These are phyloP conservation scores for Microstroma glucosiphilum DNA, from an alignment of 1,284 basidiomycete species.

Conservation along the genomic window DNA sequence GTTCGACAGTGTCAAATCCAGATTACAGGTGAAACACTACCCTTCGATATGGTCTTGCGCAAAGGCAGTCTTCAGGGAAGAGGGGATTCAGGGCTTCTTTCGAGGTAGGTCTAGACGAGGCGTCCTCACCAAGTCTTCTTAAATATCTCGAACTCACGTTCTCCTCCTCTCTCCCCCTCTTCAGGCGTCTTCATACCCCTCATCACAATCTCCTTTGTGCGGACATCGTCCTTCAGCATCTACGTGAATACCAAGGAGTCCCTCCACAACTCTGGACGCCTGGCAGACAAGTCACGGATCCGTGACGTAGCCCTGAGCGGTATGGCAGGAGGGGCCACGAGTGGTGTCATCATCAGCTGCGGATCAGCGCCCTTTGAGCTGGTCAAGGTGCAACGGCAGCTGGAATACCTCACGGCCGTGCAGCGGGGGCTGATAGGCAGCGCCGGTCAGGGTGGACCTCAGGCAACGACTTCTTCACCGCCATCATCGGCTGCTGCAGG, in stretches of 20 bases:
- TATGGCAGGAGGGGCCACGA: constrained; percentile 63
- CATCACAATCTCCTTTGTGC: constrained; percentile 91
- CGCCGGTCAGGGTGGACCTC: not conserved
- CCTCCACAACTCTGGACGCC: constrained; percentile 54
- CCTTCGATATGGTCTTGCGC: constrained; percentile 44
- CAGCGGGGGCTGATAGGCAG: constrained; percentile 60
- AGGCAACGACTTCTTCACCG: not conserved
- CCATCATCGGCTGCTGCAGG: not conserved
- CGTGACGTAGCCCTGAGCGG: constrained; percentile 38
- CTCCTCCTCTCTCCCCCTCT: not conserved
- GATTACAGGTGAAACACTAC: constrained; percentile 48
- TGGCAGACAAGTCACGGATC: constrained; percentile 18
- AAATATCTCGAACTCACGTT: too few relatives aligned
- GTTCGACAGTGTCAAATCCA: constrained; percentile 46
- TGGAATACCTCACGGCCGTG: constrained; percentile 86
- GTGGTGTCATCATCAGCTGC: constrained; percentile 67
- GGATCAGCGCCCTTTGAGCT: constrained; percentile 70
- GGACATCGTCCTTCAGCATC: constrained; percentile 85
- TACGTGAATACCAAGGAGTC: constrained; percentile 81
- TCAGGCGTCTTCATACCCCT: constrained; percentile 69
- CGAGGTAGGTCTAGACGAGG: constrained; percentile 58
- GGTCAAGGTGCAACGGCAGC: constrained; percentile 75
- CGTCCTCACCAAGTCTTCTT: too few relatives aligned
- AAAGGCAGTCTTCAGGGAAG: constrained; percentile 64
- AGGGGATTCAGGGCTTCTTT: constrained; percentile 86